Percentiles rank a stretch among this genome's conserved stretches.
These are phyloP conservation scores for Nicotiana obtusifolia DNA, from an alignment of 257 asterid species.

Conservation along the genomic window DNA sequence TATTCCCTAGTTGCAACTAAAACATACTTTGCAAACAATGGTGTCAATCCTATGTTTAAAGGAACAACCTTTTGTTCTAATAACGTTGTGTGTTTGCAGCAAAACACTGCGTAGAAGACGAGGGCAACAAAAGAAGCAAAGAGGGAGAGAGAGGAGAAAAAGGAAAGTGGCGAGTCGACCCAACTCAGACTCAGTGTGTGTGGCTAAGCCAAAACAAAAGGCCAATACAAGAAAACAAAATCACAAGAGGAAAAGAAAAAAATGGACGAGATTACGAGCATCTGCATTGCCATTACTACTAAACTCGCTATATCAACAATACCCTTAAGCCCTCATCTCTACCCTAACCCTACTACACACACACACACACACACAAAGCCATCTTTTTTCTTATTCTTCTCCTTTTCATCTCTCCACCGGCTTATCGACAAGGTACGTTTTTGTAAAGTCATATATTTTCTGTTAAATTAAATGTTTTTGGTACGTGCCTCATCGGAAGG, in stretches of 20 bases:
- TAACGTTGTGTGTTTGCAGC: neutral
- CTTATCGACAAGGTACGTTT: neutral
- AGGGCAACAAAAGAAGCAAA: neutral
- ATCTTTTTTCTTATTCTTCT: neutral
- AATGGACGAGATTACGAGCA: slow-evolving; percentile 66
- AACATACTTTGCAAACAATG: no score
- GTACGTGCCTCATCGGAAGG: neutral
- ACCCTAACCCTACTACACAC: slow-evolving; percentile 39
- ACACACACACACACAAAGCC: slow-evolving; percentile 19
- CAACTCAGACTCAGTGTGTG: neutral
- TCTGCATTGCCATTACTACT: slow-evolving; percentile 35
- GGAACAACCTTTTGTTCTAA: neutral
- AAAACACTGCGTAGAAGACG: neutral
- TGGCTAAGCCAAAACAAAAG: neutral
- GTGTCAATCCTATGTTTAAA: neutral
- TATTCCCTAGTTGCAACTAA: no score
- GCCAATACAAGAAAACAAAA: neutral
- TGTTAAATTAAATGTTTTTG: neutral
- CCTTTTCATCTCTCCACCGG: neutral
- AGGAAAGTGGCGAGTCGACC: neutral
- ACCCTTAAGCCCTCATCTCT: neutral
- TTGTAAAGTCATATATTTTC: neutral
- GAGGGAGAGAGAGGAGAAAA: neutral
- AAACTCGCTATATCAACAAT: neutral
- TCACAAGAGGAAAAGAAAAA: slow-evolving; percentile 27